Evolutionary conservation across 805 yeast species (phyloP).

Genomic region (Metschnikowia drakensbergensis): DNA sequence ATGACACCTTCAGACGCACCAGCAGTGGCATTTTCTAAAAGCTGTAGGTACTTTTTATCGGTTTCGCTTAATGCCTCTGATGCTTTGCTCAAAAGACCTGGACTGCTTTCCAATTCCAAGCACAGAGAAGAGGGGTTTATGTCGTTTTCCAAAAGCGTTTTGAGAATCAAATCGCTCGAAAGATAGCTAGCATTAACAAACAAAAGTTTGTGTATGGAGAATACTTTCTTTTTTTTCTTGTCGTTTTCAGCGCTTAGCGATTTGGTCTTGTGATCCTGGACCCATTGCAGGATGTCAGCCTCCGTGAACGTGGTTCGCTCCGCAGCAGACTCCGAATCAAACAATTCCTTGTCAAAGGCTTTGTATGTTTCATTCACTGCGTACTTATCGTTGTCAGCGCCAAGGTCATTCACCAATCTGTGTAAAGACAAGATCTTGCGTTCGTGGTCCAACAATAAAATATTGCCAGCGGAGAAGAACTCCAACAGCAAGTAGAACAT

Average conservation of each 20-base stretch:
- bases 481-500: constrained; percentile 73
- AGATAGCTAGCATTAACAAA: constrained; percentile 68
- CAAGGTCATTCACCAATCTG: constrained; percentile 73
- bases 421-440: constrained; percentile 67
- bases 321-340: constrained; percentile 23
- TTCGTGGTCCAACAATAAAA: constrained; percentile 68
- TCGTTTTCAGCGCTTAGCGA: constrained; percentile 11
- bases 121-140: constrained; percentile 45
- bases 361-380: constrained; percentile 73
- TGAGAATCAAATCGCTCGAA: constrained; percentile 74
- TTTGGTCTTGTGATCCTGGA: constrained; percentile 28
- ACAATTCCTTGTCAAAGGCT: constrained; percentile 53
- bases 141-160: constrained; percentile 43
- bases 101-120: constrained; percentile 24
- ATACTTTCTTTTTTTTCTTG: constrained; percentile 40
- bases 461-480: constrained; percentile 93
- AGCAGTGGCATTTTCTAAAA: constrained; percentile 32
- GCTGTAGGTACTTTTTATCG: constrained; percentile 37
- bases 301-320: constrained; percentile 21
- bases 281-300: constrained; percentile 39
- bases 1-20: constrained; percentile 53
- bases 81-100: constrained; percentile 28
- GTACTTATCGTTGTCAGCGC: constrained; percentile 51
- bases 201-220: constrained; percentile 65
- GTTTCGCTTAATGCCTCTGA: constrained; percentile 45